Evolutionary conservation across 331 rosid species (phyloP), one percentile per base, ranked within the genome.

Genomic region (Acacia concinna): DNA sequence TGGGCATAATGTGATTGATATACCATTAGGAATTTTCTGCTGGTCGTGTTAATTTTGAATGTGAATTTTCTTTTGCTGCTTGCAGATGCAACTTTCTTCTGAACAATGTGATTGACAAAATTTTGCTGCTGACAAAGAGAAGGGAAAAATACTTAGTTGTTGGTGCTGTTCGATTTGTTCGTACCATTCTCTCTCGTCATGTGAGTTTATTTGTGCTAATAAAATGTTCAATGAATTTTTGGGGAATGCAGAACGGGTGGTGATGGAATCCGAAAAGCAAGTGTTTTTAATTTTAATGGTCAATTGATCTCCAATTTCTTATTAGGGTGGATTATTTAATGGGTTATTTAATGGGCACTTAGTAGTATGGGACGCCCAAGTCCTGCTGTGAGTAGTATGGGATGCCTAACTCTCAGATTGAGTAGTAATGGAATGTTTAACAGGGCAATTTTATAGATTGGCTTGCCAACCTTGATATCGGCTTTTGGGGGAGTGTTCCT

Each of bases 141-240:
- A 87, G 90, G 75, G 99, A 96, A 81, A 93, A 83, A 74, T 96
- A 90, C 84, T 82, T 96, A 44, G 97, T 96, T 82, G 95, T 96
- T 87, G 97, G 98, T 73, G 98, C 95, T 82, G 96, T 96, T 68
- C 98, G 99, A 41, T 96, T 96, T 77, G 78, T 93, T 78, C 98
- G 99, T 49, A 91, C 99, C 65, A 87, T 91, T 72, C 97, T 96
- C 38, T 82, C 92, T 27, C 97, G 99, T 75, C 95, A 88, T 66
- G 99, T 95, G 87, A 86, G 97, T 82, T 21, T 34, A 10, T 75
- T 43, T 85, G 51, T 68, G 71, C 52, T 28, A 17, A 71, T 52
- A 44, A 72, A 27, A 13, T 72, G 43, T 10, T 23, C 11, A 0
- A 21, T 70, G 30, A 51, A 28, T 70, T 40, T 46, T 10, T 9